Evolutionary conservation across 495 filamentous ascomycete genomes (phyloP), one percentile per base, ranked within the genome.

Genomic region (Hypomontagnella monticulosa): DNA sequence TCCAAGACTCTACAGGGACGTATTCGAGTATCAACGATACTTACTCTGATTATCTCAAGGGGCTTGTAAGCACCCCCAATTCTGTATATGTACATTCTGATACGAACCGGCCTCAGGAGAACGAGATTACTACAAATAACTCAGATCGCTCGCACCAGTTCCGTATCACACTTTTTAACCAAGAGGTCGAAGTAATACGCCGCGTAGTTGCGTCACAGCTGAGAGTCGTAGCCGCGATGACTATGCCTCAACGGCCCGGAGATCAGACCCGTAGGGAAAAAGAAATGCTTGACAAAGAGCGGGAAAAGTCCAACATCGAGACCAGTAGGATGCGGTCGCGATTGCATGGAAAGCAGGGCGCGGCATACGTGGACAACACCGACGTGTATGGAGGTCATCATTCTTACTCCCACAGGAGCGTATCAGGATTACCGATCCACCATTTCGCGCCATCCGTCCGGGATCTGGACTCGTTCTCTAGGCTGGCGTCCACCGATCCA

Each of bases 111-210:
- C 10, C 19, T 0, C 43, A 75, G 66, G 73, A 77, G 33, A 64
- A 66, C n/a, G 69, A 74, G 18, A 75, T 81, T 32, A 67, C 66
- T 16, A 58, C 65, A 34, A 74, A 76, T 18, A 66, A 57, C 12
- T 64, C 70, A 3, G 70, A 75, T 60, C 66, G 73, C 32, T 61
- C 63, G n/a, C 72, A 79, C 46, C 75, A 81, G 51, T 62, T 76
- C 52, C 60, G 69, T 18, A 71, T 81, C 15, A 63, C 61, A 7
- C 63, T 71, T 12, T 69, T 80, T 6, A 70, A 74, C 18, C 74
- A 80, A 62, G 77, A 81, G 58, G 63, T 80, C 18, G 62, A 63
- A 20, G 70, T 76, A 18, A 75, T 81, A 10, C 66, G 60, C 15
- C 63, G 64, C 14, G 76, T 71, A 14, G 42, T 76, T 59, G 40